Conservation (phyloP, 2,329 filamentous ascomycete genomes). For the Atkinsonella texensis region DNA sequence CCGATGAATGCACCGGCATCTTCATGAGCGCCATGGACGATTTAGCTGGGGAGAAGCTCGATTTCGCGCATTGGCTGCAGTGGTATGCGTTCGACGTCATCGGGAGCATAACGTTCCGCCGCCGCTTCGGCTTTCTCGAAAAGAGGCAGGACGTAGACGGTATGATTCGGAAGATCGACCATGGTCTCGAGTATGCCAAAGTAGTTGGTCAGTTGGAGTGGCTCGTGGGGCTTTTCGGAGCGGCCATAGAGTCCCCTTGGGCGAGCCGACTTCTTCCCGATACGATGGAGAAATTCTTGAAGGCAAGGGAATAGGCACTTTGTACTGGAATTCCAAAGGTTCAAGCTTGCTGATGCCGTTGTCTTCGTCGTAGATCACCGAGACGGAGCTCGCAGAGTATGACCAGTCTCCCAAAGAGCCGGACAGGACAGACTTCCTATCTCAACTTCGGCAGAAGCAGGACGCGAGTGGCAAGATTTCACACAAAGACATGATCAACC, state of each 20-base stretch:
- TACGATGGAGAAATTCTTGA: background rate
- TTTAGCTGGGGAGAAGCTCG: conserved; percentile 21
- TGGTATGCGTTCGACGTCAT: conserved; percentile 56
- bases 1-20: conserved; percentile 6
- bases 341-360: background rate
- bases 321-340: too few species aligned
- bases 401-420: background rate
- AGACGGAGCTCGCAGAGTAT: background rate
- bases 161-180: conserved; percentile 29
- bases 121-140: conserved; percentile 50
- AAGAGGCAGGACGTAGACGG: conserved; percentile 48
- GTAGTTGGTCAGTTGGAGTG: conserved; percentile 12
- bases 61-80: conserved; percentile 47
- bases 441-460: conserved; percentile 1
- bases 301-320: background rate
- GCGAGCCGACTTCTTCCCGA: conserved; percentile 2
- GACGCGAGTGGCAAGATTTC: conserved; percentile 6
- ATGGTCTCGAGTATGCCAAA: conserved; percentile 16
- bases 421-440: background rate
- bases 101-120: conserved; percentile 47
- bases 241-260: background rate
- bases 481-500: conserved; percentile 8
- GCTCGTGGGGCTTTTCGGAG: conserved; percentile 10
- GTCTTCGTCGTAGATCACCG: background rate
- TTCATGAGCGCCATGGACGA: conserved; percentile 4